phyloP scores from a whole-genome alignment of 2,329 filamentous ascomycete genomes.

The Achaetomium macrosporum region DNA sequence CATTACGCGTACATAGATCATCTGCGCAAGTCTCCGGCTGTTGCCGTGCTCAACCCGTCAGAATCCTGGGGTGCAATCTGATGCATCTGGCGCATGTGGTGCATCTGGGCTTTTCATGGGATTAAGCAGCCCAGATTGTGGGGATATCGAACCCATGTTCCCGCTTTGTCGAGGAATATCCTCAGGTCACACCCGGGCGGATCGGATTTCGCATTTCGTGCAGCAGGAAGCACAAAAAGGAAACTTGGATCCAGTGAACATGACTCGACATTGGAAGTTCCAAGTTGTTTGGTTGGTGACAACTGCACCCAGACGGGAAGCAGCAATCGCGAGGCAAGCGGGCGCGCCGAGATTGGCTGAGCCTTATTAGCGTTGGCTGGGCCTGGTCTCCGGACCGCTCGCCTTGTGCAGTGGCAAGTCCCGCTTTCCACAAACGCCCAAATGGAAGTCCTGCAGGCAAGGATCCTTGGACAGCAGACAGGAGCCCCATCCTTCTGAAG shows the following conservation, averaged over 20 bases:
- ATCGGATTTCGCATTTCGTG: slow-evolving; percentile 1
- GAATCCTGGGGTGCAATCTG: background rate
- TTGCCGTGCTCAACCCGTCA: slow-evolving; percentile 9
- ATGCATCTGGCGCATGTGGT: slow-evolving; percentile 7
- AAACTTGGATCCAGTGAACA: background rate
- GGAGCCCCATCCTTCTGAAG: too few relatives aligned
- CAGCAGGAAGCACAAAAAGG: background rate
- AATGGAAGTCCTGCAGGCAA: slow-evolving; percentile 9
- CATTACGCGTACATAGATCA: background rate
- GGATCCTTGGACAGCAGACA: background rate
- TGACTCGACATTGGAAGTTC: background rate
- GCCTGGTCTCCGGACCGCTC: slow-evolving; percentile 17
- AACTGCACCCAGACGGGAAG: slow-evolving; percentile 4
- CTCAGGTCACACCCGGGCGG: background rate
- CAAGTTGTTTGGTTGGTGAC: slow-evolving; percentile 5
- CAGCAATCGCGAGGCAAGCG: slow-evolving; percentile 7
- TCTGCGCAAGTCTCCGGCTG: background rate
- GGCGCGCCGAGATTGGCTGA: slow-evolving; percentile 6
- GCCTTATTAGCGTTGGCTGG: background rate
- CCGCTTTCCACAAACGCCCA: slow-evolving; percentile 9
- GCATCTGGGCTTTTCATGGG: background rate
- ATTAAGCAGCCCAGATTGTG: slow-evolving; percentile 1
- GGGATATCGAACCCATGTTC: background rate
- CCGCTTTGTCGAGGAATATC: background rate
- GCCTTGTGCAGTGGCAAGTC: slow-evolving; percentile 23